Evolutionary conservation across 2,329 filamentous ascomycete species (phyloP), one percentile per base, ranked within the genome.

Genomic region (Aspergillus flavus): DNA sequence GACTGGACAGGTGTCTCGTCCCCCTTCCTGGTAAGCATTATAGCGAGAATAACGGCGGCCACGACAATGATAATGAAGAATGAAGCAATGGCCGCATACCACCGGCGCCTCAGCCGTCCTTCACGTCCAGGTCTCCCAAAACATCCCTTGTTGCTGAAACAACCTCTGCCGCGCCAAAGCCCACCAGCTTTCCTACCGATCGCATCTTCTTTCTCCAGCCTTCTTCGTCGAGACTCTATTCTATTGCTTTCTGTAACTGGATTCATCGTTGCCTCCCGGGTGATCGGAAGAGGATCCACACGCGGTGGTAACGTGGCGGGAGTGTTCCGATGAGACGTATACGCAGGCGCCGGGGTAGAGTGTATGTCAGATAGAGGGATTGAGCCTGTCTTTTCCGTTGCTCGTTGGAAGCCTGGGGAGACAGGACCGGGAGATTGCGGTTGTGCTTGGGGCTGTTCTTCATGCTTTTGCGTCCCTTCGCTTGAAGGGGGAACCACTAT

Each of bases 151-250:
- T 83, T 80, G 0, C 87, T 84, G 41, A 92, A 81, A 64, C 86
- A 90, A 11, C 85, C 86, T 55, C 89, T 84, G 2, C 89, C 89
- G 70, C 86, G 85, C 88, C 89, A 91, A 48, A 87, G 81, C 4
- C 86, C 85, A 2, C 88, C 88, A 0, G 82, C 74, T 66, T 84
- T 87, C 56, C 81, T 83, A 1, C 85, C 87, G 21, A 85, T 69
- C 2, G 81, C 82, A 46, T 92, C 89, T 74, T 92, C 89, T 64
- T 89, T 90, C 73, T 92, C 89, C 85, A 83, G 23, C 82, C 85
- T 64, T 81, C 83, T 62, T 83, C 84, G 71, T 81, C 81, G 50
- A 80, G 82, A 73, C 85, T 89, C 62, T 75, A 78, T 68, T 77
- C 83, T 69, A n/a, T 71, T 68, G 58, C 68, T 61, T 30, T 69